These are phyloP conservation scores for Xerophyta viscosa DNA, from an alignment of 106 monocot species.

Conservation along the genomic window DNA sequence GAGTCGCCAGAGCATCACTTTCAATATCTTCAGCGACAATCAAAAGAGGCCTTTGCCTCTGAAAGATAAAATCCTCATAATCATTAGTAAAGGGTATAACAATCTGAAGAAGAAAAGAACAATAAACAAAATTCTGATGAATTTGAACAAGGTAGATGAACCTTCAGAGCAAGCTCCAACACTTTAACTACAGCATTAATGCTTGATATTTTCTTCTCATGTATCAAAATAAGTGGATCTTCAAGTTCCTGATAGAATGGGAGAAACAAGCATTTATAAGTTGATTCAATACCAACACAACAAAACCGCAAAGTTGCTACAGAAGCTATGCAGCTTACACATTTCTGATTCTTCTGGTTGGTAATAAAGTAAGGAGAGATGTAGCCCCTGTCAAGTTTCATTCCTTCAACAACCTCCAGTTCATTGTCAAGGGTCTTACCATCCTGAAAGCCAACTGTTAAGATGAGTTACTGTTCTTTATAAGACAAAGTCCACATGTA, in stretches of 20 bases:
- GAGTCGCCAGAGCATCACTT: conserved; percentile 35
- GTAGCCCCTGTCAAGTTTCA: conserved; percentile 96
- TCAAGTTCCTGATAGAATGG: conserved; percentile 43
- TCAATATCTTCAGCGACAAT: conserved; percentile 17
- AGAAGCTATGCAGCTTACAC: too few relatives aligned
- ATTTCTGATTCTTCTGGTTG: conserved; percentile 91
- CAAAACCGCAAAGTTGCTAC: too few relatives aligned
- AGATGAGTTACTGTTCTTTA: too few relatives aligned
- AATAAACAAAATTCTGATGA: too few relatives aligned
- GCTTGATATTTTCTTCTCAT: conserved; percentile 26
- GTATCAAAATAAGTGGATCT: conserved; percentile 21
- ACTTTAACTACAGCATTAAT: conserved; percentile 24
- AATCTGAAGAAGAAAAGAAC: too few relatives aligned
- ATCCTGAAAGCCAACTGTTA: too few relatives aligned
- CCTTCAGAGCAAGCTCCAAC: conserved; percentile 26
- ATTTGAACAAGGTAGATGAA: too few relatives aligned
- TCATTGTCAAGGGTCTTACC: conserved; percentile 95
- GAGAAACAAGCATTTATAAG: too few relatives aligned
- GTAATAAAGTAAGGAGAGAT: conserved; percentile 98
- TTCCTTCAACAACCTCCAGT: conserved; percentile 96
- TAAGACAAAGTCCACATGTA: too few relatives aligned
- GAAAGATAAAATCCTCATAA: conserved; percentile 5
- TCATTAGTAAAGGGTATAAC: too few relatives aligned
- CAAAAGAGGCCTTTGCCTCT: conserved; percentile 87
- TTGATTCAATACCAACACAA: too few relatives aligned